A percentile compares a stretch with the other conserved stretches of the same genome.
Evolutionary conservation across 805 yeast species (phyloP).

Genomic region (Sporopachydermia quercuum): DNA sequence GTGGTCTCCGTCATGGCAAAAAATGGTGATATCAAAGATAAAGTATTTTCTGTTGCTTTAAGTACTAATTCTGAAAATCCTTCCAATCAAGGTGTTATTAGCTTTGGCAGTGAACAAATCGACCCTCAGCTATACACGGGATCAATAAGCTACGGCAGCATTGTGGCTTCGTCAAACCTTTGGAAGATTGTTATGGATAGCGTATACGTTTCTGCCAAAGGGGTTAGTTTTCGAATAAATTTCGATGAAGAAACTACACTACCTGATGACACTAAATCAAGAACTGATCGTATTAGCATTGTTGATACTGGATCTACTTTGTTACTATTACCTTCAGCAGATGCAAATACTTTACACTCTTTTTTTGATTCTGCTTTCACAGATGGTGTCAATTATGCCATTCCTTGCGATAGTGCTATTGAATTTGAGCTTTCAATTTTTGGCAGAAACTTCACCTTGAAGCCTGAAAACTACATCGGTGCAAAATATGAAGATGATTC

Average conservation of each 20-base stretch:
- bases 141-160: constrained; percentile 24
- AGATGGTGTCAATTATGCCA: constrained; percentile 50
- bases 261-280: constrained; percentile 7
- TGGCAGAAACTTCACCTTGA: constrained; percentile 29
- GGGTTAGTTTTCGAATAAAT: constrained; percentile 20
- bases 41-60: constrained; percentile 31
- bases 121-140: constrained; percentile 24
- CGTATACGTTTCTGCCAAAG: constrained; percentile 21
- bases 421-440: constrained; percentile 27
- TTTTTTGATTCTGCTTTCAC: constrained; percentile 33
- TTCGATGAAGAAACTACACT: constrained; percentile 1
- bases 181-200: constrained; percentile 36
- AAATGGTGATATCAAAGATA: constrained; percentile 13
- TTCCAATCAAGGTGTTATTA: constrained; percentile 26
- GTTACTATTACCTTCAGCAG: constrained; percentile 36
- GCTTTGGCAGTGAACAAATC: constrained; percentile 25
- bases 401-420: constrained; percentile 36
- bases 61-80: constrained; percentile 18
- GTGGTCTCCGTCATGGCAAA: constrained; percentile 14
- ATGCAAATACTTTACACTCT: constrained; percentile 39
- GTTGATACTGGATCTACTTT: constrained; percentile 59
- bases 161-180: constrained; percentile 17
- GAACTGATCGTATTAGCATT: constrained; percentile 21
- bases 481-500: constrained; percentile 24
- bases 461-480: constrained; percentile 34